Evolutionary conservation across 2,329 filamentous ascomycete species (phyloP).

Genomic region (Xylaria sp.): DNA sequence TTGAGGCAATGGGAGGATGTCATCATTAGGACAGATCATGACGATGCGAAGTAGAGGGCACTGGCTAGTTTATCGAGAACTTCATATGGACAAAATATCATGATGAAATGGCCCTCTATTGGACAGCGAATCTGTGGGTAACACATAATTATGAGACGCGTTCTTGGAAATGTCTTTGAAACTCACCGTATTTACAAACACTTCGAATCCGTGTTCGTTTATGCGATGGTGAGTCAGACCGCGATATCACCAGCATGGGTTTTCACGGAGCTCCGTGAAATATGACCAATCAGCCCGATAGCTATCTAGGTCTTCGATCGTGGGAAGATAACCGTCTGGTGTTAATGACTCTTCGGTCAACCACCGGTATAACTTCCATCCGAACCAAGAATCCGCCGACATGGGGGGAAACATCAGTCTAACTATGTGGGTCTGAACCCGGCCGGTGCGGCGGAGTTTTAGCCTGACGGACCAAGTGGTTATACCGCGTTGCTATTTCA

Average conservation of each 20-base stretch:
- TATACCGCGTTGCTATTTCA: neutral
- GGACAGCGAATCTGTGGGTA: neutral
- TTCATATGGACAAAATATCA: neutral
- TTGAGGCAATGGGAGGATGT: slow-evolving; percentile 13
- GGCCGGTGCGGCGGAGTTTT: slow-evolving; percentile 19
- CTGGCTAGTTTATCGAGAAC: neutral
- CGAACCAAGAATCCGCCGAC: neutral
- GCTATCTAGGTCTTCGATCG: neutral
- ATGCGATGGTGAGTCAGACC: neutral
- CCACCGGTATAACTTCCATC: slow-evolving; percentile 13
- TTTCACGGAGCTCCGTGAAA: neutral
- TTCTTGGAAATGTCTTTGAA: neutral
- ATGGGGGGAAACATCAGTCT: neutral
- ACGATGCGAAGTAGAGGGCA: neutral
- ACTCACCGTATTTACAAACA: neutral
- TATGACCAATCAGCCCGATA: neutral
- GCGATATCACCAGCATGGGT: neutral
- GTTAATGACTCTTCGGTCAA: neutral
- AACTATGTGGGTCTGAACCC: neutral
- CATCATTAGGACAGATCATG: slow-evolving; percentile 21
- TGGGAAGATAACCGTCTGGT: neutral
- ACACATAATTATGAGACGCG: neutral
- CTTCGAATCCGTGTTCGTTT: neutral
- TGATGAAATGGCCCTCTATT: neutral
- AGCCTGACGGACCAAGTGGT: neutral